Evolutionary conservation across 2,329 filamentous ascomycete species (phyloP), one percentile per base, ranked within the genome.

Genomic region (Raffaelea deltoideospora): DNA sequence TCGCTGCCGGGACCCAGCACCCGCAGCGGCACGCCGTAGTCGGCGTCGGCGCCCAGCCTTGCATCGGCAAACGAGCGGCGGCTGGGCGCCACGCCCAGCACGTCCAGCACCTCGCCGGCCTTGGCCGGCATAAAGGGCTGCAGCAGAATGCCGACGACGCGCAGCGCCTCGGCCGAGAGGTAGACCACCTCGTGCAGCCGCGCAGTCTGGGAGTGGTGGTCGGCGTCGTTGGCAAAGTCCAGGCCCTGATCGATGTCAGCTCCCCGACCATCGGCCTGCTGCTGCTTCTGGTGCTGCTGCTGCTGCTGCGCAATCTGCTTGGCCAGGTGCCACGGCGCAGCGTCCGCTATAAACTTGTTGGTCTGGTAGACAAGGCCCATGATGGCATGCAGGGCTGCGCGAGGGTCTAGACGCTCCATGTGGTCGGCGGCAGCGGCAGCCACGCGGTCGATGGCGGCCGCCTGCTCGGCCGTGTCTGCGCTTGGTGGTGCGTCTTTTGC

Each of bases 91-190:
- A 98, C 86, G 1, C 81, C 79, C 9, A 98, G 61, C 49, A 79
- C 69, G 52, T 94, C 79, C 1, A 98, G 68, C 23, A 95, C 57
- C 45, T 72, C 61, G 10, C 59, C 57, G 33, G 84, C 71, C 55
- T 92, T 93, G 29, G 61, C 65, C 0, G 90, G 90, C 69, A 98
- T 93, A 50, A 87, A 83, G 1, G 90, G 86, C 55, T 94, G 87
- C 31, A 98, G 61, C 33, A 96, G 63, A 47, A 98, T 94, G 13
- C 78, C 84, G 1, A 67, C 64, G 19, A 95, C 72, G 27, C 90
- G 79, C 33, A 95, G 54, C 5, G 79, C 71, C 57, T 98, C 90
- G 9, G 77, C 71, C 31, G 67, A 64, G 31, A 79, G 65, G 53
- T 73, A 95, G 21, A 98, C 64, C 27, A 70, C 67, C 46, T 65